Evolutionary conservation across 176 grass and related monocot species (phyloP).

Genomic region (Cocos nucifera): DNA sequence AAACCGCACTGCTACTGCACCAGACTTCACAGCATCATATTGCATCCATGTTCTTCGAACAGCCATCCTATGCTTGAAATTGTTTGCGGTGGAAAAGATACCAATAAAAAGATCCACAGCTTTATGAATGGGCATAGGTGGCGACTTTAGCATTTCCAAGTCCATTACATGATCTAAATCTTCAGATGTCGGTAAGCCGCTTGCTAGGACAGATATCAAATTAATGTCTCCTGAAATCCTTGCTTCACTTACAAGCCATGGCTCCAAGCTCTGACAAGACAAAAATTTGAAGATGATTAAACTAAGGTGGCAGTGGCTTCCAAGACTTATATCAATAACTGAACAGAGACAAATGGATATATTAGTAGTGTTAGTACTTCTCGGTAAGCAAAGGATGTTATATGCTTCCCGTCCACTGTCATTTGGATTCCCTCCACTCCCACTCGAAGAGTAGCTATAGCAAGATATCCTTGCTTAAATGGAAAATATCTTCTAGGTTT

Average conservation of each 20-base stretch:
- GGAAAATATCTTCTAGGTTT: slow-evolving; percentile 66
- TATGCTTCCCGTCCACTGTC: slow-evolving; percentile 95
- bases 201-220: slow-evolving; percentile 85
- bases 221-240: slow-evolving; percentile 87
- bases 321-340: background rate
- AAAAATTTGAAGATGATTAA: slow-evolving; percentile 7
- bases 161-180: slow-evolving; percentile 85
- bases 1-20: slow-evolving; percentile 64
- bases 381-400: slow-evolving; percentile 84
- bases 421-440: slow-evolving; percentile 84
- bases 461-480: slow-evolving; percentile 86
- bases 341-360: background rate
- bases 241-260: slow-evolving; percentile 89
- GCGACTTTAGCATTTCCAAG: slow-evolving; percentile 64
- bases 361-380: slow-evolving; percentile 40
- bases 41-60: slow-evolving; percentile 99
- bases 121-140: slow-evolving; percentile 53
- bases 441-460: slow-evolving; percentile 74
- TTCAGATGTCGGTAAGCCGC: slow-evolving; percentile 91
- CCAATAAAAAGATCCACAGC: slow-evolving; percentile 70
- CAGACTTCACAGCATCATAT: slow-evolving; percentile 72
- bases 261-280: slow-evolving; percentile 67
- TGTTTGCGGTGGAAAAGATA: slow-evolving; percentile 93
- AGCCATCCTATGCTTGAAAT: slow-evolving; percentile 96
- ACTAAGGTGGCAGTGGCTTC: background rate